Conservation (phyloP, 495 filamentous ascomycete genomes). For the Annulohypoxylon stygium region DNA sequence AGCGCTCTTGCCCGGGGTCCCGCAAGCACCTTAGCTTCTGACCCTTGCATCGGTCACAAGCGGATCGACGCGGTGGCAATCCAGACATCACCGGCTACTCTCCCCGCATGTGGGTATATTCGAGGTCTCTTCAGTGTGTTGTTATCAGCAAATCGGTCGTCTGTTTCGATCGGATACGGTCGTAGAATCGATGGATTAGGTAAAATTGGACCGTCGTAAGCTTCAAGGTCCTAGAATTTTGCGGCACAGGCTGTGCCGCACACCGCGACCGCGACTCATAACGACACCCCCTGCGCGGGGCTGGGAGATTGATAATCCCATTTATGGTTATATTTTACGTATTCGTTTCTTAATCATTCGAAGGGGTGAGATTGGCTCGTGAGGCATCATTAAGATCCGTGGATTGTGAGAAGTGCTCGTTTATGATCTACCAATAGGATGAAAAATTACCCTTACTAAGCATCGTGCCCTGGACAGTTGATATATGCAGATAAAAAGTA, state of each 20-base stretch:
- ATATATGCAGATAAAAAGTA: too few species aligned
- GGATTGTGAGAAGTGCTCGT: too few species aligned
- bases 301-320: background rate
- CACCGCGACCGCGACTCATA: background rate
- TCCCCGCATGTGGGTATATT: slow-evolving; percentile 1
- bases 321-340: background rate
- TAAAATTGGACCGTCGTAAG: background rate
- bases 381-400: too few species aligned
- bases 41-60: slow-evolving; percentile 60
- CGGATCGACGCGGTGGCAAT: slow-evolving; percentile 53
- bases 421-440: too few species aligned
- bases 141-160: background rate
- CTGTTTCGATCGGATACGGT: background rate
- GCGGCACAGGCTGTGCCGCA: slow-evolving; percentile 3
- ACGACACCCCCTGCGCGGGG: background rate
- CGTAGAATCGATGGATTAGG: background rate
- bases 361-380: background rate
- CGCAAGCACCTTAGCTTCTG: slow-evolving; percentile 58
- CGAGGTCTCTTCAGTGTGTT: background rate
- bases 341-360: background rate
- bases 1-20: slow-evolving; percentile 39
- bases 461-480: too few species aligned
- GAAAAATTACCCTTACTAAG: too few species aligned
- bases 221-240: background rate
- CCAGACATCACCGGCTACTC: slow-evolving; percentile 8